A percentile compares a stretch with the other conserved stretches of the same genome.
phyloP scores from a whole-genome alignment of 139 green algal species.

The Chlamydomonas incerta region DNA sequence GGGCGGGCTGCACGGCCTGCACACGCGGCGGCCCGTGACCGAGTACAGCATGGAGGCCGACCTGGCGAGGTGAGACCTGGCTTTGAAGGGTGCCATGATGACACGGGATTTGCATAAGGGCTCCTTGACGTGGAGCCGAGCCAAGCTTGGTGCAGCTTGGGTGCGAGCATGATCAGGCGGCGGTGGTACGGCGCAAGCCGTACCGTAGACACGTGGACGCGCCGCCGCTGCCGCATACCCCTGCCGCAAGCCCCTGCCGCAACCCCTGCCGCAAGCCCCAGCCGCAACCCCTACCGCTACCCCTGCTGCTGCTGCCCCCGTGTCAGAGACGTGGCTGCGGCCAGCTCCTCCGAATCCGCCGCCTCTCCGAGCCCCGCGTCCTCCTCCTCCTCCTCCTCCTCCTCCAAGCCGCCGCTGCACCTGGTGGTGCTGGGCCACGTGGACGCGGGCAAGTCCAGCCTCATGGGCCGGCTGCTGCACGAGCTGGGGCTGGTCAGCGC shows the following conservation, averaged over 20 bases:
- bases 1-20: neutral
- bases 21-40: slow-evolving; percentile 44
- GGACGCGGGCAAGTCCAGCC: slow-evolving; percentile 96
- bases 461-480: slow-evolving; percentile 94
- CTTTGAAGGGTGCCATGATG: no score
- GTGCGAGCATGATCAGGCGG: no score
- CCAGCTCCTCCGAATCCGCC: slow-evolving; percentile 40
- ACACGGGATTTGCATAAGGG: no score
- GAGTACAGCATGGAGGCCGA: slow-evolving; percentile 72
- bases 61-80: slow-evolving; percentile 56
- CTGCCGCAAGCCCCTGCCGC: no score
- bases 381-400: neutral
- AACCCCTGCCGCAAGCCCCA: no score
- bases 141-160: no score
- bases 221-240: no score
- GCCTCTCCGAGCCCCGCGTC: neutral
- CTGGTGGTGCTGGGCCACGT: slow-evolving; percentile 96
- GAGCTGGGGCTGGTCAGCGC: slow-evolving; percentile 78
- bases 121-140: no score
- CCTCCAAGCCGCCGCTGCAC: slow-evolving; percentile 66
- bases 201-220: no score
- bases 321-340: slow-evolving; percentile 46
- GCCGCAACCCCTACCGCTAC: no score
- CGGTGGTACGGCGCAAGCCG: no score
- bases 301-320: no score